Base-by-base conservation (phyloP, 352 stramenopile genomes). In the Globisporangium takayamanum region DNA sequence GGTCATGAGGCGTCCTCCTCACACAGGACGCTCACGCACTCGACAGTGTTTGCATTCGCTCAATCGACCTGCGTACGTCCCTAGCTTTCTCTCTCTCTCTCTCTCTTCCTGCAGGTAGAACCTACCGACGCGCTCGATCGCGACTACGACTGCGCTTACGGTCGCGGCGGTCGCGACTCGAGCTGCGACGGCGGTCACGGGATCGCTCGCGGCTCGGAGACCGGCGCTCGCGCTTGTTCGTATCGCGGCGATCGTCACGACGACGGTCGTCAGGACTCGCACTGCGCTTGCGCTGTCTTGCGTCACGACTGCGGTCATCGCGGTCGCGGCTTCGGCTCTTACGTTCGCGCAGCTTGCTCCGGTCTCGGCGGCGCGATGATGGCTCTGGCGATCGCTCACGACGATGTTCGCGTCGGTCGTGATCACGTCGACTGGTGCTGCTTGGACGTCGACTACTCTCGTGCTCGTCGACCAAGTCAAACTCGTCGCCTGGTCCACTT, bases 91-190 rank as follows among this genome's bases (percentile, higher is more conserved):
- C 57, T 59, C 30, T 48, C 42, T 36, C 30, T 39, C 4, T 57
- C 51, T 28, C 47, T 22, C 12, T 57, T 56, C 16, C 46, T 47
- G 41, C 18, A 14, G 4, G 14, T n/a, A 6, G 4, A 22, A 10
- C 14, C 14, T 20, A 20, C 41, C 15, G 2, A 20, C 42, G 25
- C 54, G 6, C 44, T 39, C 44, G 58, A 3, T 74, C 64, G 25
- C 55, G 57, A 57, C 62, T 72, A 25, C 68, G 57, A 50, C 65
- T 68, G 47, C 65, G 63, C n/a, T 28, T 55, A 3, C 54, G 59
- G 39, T 59, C 25, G 44, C 44, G 44, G 3, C 54, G 59, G 39
- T 59, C 25, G 44, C 44, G 44, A 20, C n/a, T 25, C 16, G n/a
- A 15, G n/a, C 2, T 62, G 26, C 8, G 42, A 18, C 52, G 37